Evolutionary conservation across 106 monocot genomes (phyloP).

Genomic region (Amphibolis antarctica): DNA sequence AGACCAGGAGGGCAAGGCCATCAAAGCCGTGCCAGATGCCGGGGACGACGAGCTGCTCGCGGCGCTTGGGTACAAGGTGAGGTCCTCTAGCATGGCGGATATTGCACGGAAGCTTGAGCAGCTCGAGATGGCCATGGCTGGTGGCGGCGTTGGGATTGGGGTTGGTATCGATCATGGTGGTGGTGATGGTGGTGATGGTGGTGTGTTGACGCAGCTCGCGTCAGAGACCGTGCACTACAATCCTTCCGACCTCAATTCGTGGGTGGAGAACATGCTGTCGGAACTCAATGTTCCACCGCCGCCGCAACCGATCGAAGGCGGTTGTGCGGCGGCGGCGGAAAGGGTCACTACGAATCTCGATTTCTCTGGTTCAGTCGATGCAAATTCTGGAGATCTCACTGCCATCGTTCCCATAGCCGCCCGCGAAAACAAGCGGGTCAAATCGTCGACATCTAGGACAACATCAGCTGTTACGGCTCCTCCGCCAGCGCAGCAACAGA

Average conservation of each 20-base stretch:
- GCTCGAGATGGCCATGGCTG: slow-evolving; percentile 42
- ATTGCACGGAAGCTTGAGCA: slow-evolving; percentile 96
- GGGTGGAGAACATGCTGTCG: slow-evolving; percentile 75
- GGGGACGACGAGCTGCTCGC: slow-evolving; percentile 3
- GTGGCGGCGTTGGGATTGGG: slow-evolving; percentile 18
- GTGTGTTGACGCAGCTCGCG: slow-evolving; percentile 39
- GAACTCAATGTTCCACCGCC: slow-evolving; percentile 54
- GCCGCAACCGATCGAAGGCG: neutral
- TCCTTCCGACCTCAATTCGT: slow-evolving; percentile 71
- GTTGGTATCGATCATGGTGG: slow-evolving; percentile 80
- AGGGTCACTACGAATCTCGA: slow-evolving; percentile 13
- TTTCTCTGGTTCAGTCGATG: neutral
- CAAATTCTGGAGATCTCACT: slow-evolving; percentile 14
- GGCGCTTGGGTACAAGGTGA: slow-evolving; percentile 42
- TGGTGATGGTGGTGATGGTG: slow-evolving; percentile 4
- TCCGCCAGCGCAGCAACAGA: slow-evolving; percentile 26
- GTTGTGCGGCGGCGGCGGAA: neutral
- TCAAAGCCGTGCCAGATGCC: neutral
- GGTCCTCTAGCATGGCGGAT: slow-evolving; percentile 80
- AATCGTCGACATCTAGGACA: neutral
- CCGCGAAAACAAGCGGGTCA: slow-evolving; percentile 37
- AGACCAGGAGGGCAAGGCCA: neutral
- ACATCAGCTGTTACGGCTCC: slow-evolving; percentile 12
- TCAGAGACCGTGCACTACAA: slow-evolving; percentile 37
- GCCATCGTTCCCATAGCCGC: slow-evolving; percentile 15